Evolutionary conservation across 2,329 filamentous ascomycete species (phyloP).

Genomic region (Pezizomycotina sp.): DNA sequence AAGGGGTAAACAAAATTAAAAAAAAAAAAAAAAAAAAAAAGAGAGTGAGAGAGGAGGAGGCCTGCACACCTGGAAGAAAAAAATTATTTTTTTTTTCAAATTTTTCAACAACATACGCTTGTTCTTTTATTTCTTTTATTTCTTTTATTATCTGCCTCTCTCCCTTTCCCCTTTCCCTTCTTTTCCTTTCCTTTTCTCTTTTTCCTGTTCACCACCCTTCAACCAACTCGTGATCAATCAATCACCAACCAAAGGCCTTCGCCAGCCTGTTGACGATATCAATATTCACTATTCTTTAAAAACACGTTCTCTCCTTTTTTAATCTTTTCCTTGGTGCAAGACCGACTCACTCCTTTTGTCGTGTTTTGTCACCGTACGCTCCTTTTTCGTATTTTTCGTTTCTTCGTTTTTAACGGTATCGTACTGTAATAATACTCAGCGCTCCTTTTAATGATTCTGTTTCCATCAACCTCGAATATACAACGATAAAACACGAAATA

Average conservation of each 20-base stretch:
- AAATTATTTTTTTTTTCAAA: no score
- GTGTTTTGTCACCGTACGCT: slow-evolving; percentile 2
- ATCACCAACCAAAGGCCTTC: no score
- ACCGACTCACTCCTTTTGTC: slow-evolving; percentile 10
- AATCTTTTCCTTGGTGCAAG: not conserved
- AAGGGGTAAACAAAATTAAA: not conserved
- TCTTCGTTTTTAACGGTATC: no score
- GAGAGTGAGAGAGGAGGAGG: not conserved
- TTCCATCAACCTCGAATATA: no score
- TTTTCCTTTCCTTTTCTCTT: slow-evolving; percentile 1
- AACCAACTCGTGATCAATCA: no score
- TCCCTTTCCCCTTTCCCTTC: slow-evolving; percentile 1
- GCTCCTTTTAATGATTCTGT: no score
- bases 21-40: slow-evolving; percentile 3
- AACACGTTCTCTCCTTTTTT: slow-evolving; percentile 2
- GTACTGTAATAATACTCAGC: no score
- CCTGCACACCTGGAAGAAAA: not conserved
- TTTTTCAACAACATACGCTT: not conserved
- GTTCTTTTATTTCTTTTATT: not conserved
- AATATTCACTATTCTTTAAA: no score
- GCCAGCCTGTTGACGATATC: no score
- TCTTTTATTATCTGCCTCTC: slow-evolving; percentile 7
- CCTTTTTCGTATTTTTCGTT: no score
- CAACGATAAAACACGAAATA: no score
- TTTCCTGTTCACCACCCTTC: not conserved